Evolutionary conservation across 2,329 filamentous ascomycete species (phyloP), one percentile per base, ranked within the genome.

Genomic region (Seiridium cupressi): DNA sequence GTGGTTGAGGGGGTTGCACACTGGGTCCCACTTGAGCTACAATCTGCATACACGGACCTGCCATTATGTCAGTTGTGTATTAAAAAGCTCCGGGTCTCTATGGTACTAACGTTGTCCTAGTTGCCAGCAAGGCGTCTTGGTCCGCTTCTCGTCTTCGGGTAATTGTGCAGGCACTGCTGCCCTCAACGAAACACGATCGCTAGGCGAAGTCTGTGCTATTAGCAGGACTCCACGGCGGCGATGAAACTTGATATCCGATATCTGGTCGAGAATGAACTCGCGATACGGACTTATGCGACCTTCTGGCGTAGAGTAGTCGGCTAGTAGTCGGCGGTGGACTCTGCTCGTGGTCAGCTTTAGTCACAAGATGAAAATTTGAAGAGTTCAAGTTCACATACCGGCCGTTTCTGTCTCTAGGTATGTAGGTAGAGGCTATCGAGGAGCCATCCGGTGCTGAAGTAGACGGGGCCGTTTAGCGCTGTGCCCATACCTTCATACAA

Each of bases 181-280:
- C 9, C 46, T 18, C n/a, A 49, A 26, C 10, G n/a, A 49, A 49
- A 13, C 11, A 18, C 5, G 6, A 13, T 34, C 11, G 8, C 38
- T n/a, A 3, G 48, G 31, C 9, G 38, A 46, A 38, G 76, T 2
- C 73, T 72, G 63, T 81, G 79, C 18, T 74, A 66, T 62, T 70
- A 75, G 8, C 81, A 49, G 3, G 75, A 72, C 63, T 73, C 13
- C 61, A 70, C 47, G 64, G 62, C 10, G 70, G 4, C 70, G 65
- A 57, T 82, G 78, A 58, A 81, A 83, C 59, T 76, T 75, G 63
- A 85, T 77, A 4, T 79, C 80, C 7, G 79, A 79, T 57, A 81
- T 73, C 47, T 78, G 71, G 5, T 70, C 69, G 11, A 73, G 71
- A n/a, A 68, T 66, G 68, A 75, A 69, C 63, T 80, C 77, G 11